Conservation (phyloP, 83 land plant species). For the Diphasiastrum complanatum region DNA sequence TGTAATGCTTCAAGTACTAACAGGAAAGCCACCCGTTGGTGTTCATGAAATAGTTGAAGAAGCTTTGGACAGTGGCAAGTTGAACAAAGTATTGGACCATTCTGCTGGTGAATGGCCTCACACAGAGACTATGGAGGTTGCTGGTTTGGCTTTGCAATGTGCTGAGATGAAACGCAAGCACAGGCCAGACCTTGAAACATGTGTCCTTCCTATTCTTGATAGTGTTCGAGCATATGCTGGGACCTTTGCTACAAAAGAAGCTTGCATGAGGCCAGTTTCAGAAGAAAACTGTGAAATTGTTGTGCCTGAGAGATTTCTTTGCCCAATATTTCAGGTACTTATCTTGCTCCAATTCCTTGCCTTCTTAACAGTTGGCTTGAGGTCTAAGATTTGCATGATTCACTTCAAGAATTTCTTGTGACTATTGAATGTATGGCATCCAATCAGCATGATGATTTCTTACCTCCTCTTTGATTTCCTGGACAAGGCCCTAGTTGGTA, state of each 20-base stretch:
- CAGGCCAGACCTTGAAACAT: conserved; percentile 50
- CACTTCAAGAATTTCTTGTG: too few relatives aligned
- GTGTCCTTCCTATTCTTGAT: conserved; percentile 45
- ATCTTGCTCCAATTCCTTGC: too few relatives aligned
- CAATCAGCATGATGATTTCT: too few relatives aligned
- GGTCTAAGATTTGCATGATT: too few relatives aligned
- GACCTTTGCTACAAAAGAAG: conserved; percentile 3
- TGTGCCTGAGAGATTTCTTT: conserved; percentile 45
- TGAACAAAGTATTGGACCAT: conserved; percentile 34
- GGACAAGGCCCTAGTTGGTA: too few relatives aligned
- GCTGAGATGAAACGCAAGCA: conserved; percentile 43
- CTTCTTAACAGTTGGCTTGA: too few relatives aligned
- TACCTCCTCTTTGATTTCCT: too few relatives aligned
- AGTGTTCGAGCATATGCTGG: conserved; percentile 23
- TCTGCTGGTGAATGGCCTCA: conserved; percentile 53
- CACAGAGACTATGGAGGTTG: conserved; percentile 39
- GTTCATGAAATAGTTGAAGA: conserved; percentile 32
- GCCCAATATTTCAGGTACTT: conserved; percentile 75
- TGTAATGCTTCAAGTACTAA: conserved; percentile 47
- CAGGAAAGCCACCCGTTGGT: conserved; percentile 41
- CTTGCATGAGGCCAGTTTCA: conserved; percentile 6
- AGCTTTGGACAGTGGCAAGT: conserved; percentile 28
- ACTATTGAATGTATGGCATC: too few relatives aligned
- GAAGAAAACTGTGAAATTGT: background rate
- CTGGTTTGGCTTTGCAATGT: conserved; percentile 47